Base-by-base conservation (phyloP, 1,284 basidiomycete species). In the Sutorius eximius region DNA sequence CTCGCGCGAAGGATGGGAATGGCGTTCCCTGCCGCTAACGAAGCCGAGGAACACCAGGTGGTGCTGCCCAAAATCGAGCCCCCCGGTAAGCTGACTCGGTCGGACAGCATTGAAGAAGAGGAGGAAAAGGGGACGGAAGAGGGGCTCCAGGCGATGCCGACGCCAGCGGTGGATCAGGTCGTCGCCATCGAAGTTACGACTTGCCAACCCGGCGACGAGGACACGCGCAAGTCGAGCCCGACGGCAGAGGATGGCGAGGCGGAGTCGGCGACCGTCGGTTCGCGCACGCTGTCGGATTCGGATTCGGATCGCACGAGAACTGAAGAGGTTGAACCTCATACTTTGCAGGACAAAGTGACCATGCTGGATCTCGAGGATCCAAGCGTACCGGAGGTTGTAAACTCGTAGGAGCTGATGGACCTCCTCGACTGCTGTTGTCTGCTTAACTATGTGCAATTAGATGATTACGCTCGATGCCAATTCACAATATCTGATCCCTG, bases 51-150 rank as follows among this genome's bases (percentile, higher is more conserved):
- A 46, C 56, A 49, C 20, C 59, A 52, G 41, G 57, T 68, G 42
- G 50, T 49, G 13, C 42, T 69, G 7, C 64, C 58, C 30, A 56
- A 57, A 27, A 67, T 69, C 27, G 49, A 64, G 6, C 58, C 60
- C 30, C 68, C 69, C 7, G 62, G 69, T 16, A 67, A 57, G 46
- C 50, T 71, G 42, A 49, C 49, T 49, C 62, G 68, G 27, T 69
- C 70, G n/a, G 70, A 71, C 49, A 72, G 70, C 53, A 68, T 71
- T 16, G 64, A 65, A 41, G 69, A 69, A 51, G 60, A 61, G 45
- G 64, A 69, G 13, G 64, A 65, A 15, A 66, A 56, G 18, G 51
- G 41, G 2, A 53, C 45, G 34, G 59, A 41, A 18, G 48, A 45
- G 18, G 55, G 53, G 15, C 40, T 36, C 24, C 40, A 37, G 46